Conservation (phyloP, 2,329 filamentous ascomycete genomes). For the Pseudogymnoascus sp. region DNA sequence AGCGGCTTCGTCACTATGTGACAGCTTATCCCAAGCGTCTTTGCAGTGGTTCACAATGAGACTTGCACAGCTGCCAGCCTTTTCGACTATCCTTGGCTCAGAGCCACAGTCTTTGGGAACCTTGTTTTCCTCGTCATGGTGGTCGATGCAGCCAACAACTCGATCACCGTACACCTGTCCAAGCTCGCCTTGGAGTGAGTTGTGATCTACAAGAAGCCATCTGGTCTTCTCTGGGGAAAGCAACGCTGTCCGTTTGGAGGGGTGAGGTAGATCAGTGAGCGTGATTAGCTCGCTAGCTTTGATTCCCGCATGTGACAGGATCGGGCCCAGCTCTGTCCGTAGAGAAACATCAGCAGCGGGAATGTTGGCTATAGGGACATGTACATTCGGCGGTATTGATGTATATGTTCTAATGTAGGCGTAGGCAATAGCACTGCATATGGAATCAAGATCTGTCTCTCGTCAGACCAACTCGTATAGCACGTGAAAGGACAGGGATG, state of each 20-base stretch:
- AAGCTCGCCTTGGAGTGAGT: slow-evolving; percentile 59
- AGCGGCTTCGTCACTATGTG: slow-evolving; percentile 33
- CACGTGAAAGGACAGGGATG: not conserved
- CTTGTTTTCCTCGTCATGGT: slow-evolving; percentile 66
- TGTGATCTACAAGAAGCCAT: slow-evolving; percentile 78
- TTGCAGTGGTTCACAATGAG: slow-evolving; percentile 57
- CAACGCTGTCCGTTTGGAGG: slow-evolving; percentile 38
- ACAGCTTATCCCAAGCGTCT: slow-evolving; percentile 51
- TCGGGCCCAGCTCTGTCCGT: slow-evolving; percentile 65
- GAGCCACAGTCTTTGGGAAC: slow-evolving; percentile 41
- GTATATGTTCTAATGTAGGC: slow-evolving; percentile 64
- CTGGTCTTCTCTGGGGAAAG: slow-evolving; percentile 46
- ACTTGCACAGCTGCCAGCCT: slow-evolving; percentile 66
- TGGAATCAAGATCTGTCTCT: slow-evolving; percentile 65
- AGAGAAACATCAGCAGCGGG: slow-evolving; percentile 59
- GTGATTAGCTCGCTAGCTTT: slow-evolving; percentile 58
- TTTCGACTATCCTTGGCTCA: slow-evolving; percentile 55
- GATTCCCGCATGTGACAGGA: slow-evolving; percentile 56
- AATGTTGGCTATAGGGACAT: slow-evolving; percentile 70
- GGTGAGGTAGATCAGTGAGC: slow-evolving; percentile 49
- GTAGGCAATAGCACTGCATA: slow-evolving; percentile 66
- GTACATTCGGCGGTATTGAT: slow-evolving; percentile 38
- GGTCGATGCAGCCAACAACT: slow-evolving; percentile 66
- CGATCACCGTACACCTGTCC: slow-evolving; percentile 43
- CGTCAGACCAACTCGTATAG: not conserved